Base-by-base conservation (phyloP, 176 grass and related monocot genomes). In the Hyparrhenia diplandra region DNA sequence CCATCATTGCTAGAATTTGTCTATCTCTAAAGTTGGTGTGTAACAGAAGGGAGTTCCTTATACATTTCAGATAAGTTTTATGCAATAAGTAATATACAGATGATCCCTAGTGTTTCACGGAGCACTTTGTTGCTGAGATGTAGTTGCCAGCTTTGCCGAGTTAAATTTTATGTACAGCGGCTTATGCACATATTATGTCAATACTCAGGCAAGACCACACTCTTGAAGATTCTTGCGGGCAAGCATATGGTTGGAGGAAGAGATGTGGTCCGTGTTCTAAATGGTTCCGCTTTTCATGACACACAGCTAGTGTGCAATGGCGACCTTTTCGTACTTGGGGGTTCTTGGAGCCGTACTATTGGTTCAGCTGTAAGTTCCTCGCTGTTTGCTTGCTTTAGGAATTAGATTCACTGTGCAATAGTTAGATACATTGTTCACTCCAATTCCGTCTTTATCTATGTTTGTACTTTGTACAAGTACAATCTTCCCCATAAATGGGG, bases 161-260 rank as follows among this genome's bases (percentile, higher is more conserved):
- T 8, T n/a, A 76, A 61, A 60, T 69, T 23, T 61, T 45, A 10
- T 69, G 1, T 69, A 28, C 34, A 63, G 21, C 0, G 55, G 27
- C 51, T 55, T 78, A 84, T 76, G 21, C 39, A 17, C 8, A 1
- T 27, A 54, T 86, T 87, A 70, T 83, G 64, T 6, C 28, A 82
- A 85, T 75, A 71, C 82, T 63, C 79, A 98, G 95, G 95, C 36
- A 98, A 98, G 85, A 98, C 95, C 20, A 95, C 95, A n/a, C 87
- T 98, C 36, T 87, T 98, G 52, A 98, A 93, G 85, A 98, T 98
- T 74, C 81, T 98, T 77, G 95, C 90, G 8, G 95, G 95, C 41
- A 98, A 98, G 49, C 95, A 98, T 76, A 94, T 98, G 92, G 92
- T 98, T 85, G 95, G 92, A 79, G 95, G 95, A 83, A 92, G 92